These are phyloP conservation scores for Biscogniauxia mediterranea DNA, from an alignment of 2,329 filamentous ascomycete species.

Conservation along the genomic window DNA sequence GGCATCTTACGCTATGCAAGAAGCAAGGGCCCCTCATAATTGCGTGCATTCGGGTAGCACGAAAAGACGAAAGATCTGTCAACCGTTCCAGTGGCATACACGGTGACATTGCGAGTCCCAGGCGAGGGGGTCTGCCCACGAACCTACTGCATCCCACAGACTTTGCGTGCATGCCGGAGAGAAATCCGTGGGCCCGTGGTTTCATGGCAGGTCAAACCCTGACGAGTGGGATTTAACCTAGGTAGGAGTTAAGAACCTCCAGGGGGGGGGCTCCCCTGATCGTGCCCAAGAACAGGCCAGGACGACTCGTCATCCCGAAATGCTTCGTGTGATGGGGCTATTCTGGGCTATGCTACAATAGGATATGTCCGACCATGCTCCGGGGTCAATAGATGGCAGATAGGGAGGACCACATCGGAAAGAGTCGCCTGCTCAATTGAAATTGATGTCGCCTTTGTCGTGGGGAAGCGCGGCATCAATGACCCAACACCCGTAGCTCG, in stretches of 20 bases:
- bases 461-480: not conserved
- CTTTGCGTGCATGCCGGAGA: constrained; percentile 18
- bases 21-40: constrained; percentile 19
- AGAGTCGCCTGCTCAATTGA: not conserved
- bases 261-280: constrained; percentile 4
- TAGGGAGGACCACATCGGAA: not conserved
- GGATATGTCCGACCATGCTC: not conserved
- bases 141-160: constrained; percentile 13
- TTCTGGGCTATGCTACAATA: not conserved
- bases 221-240: constrained; percentile 14
- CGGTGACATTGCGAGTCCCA: constrained; percentile 6
- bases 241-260: constrained; percentile 10
- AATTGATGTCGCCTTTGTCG: not conserved
- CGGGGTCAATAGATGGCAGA: not conserved
- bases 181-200: constrained; percentile 20
- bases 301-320: not conserved
- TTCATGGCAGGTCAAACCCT: constrained; percentile 22
- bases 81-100: constrained; percentile 12
- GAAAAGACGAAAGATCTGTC: constrained; percentile 15
- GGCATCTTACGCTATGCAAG: constrained; percentile 19
- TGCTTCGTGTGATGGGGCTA: not conserved
- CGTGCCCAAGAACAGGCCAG: constrained; percentile 2
- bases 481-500: not conserved
- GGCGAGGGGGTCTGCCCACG: constrained; percentile 7
- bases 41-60: constrained; percentile 20